A percentile compares a stretch with the other conserved stretches of the same genome.
Conservation (phyloP, 1,284 basidiomycete species). For the Cystobasidium slooffiae region DNA sequence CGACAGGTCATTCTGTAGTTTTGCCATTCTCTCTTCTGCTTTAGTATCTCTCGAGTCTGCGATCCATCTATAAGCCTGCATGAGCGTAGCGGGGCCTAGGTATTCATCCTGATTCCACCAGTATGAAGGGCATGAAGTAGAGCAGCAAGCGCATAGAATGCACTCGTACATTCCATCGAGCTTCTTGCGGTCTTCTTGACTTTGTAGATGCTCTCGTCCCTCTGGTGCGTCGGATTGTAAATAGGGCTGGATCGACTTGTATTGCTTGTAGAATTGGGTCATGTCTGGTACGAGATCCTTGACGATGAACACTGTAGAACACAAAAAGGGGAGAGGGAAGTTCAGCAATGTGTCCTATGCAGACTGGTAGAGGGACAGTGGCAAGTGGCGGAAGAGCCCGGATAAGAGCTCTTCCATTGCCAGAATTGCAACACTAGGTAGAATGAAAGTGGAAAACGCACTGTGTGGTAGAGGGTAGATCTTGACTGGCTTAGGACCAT, state of each 20-base stretch:
- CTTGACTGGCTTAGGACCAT: slow-evolving; percentile 74
- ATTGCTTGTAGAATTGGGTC: slow-evolving; percentile 94
- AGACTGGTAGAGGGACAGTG: not conserved
- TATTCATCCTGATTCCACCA: slow-evolving; percentile 99
- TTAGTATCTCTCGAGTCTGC: slow-evolving; percentile 91
- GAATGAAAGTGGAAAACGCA: slow-evolving; percentile 59
- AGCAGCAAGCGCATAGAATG: slow-evolving; percentile 92
- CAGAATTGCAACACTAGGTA: not conserved
- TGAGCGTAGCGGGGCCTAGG: slow-evolving; percentile 92
- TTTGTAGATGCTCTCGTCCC: slow-evolving; percentile 77
- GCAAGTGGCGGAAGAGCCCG: slow-evolving; percentile 24
- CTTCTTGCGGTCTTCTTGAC: slow-evolving; percentile 88
- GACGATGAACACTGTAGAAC: slow-evolving; percentile 86
- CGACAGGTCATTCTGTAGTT: slow-evolving; percentile 92
- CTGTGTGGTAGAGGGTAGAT: slow-evolving; percentile 99
- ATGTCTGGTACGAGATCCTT: slow-evolving; percentile 89
- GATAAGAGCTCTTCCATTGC: not conserved
- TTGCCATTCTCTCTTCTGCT: slow-evolving; percentile 81
- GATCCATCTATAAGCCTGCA: slow-evolving; percentile 86
- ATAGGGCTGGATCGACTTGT: slow-evolving; percentile 88
- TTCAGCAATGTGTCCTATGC: not conserved
- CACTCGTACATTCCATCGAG: slow-evolving; percentile 93
- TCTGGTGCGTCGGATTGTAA: slow-evolving; percentile 54
- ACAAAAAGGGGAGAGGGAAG: not conserved
- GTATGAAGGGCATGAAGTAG: slow-evolving; percentile 90